These are phyloP conservation scores for Penicillium polonicum DNA, from an alignment of 2,329 filamentous ascomycete species.

Conservation along the genomic window DNA sequence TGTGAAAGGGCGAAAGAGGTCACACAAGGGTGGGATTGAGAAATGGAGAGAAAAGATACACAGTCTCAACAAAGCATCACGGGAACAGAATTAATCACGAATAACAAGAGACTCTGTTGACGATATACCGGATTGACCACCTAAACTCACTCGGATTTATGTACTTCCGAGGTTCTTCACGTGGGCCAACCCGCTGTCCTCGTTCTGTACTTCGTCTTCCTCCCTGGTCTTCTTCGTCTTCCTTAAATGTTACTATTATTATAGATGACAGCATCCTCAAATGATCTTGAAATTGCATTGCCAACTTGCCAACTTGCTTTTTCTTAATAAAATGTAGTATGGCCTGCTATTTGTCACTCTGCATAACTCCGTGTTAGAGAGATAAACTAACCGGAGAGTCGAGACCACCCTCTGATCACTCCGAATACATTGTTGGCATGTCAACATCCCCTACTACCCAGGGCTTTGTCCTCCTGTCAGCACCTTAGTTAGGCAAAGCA, in stretches of 20 bases:
- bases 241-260: background rate
- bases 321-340: background rate
- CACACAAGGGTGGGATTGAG: conserved; percentile 2
- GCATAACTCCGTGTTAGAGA: conserved; percentile 4
- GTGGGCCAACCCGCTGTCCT: conserved; percentile 9
- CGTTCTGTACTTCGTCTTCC: background rate
- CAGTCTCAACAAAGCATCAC: conserved; percentile 5
- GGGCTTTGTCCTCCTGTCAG: background rate
- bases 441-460: background rate
- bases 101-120: conserved; percentile 22
- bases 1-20: background rate
- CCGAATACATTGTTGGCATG: background rate
- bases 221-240: background rate
- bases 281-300: background rate
- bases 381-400: conserved; percentile 2
- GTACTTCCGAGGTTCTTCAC: conserved; percentile 28
- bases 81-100: background rate
- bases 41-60: conserved; percentile 9
- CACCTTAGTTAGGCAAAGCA: background rate
- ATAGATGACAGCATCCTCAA: background rate
- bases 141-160: conserved; percentile 33
- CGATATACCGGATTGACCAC: conserved; percentile 36
- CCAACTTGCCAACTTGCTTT: background rate
- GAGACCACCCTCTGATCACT: conserved; percentile 1
- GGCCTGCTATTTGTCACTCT: background rate